Conservation (phyloP, 768 basidiomycete species). For the Suillus ampliporus region DNA sequence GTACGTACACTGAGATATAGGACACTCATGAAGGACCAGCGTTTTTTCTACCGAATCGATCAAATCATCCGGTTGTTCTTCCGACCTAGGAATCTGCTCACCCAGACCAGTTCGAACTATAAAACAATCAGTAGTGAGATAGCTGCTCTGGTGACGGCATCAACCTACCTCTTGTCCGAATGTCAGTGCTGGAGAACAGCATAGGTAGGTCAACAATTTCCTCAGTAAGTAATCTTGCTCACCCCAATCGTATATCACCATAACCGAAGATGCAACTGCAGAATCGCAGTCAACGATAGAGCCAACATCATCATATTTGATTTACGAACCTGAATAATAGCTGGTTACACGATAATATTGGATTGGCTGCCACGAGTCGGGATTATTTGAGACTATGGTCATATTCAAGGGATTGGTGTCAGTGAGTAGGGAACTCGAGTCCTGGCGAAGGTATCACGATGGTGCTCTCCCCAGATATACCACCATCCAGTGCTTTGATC, state of each 20-base stretch:
- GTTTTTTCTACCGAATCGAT: background rate
- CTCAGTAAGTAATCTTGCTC: background rate
- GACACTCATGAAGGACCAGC: background rate
- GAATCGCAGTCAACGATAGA: background rate
- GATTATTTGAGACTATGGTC: background rate
- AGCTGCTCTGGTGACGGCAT: background rate
- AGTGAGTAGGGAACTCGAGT: background rate
- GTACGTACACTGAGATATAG: background rate
- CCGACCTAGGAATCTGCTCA: background rate
- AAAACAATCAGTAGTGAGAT: background rate
- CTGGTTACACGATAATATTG: background rate
- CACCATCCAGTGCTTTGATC: background rate
- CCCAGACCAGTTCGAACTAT: background rate
- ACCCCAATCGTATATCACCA: background rate
- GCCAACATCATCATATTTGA: background rate
- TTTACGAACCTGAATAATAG: background rate
- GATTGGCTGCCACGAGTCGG: background rate
- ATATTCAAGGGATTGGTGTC: background rate
- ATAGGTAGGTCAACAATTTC: background rate
- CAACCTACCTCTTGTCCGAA: constrained; percentile 1
- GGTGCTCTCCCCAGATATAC: background rate
- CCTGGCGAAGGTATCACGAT: background rate
- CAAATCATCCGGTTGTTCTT: background rate
- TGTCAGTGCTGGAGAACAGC: background rate
- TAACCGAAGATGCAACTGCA: background rate